A percentile compares a stretch with the other conserved stretches of the same genome.
Evolutionary conservation across 148 eudicot species (phyloP).

Genomic region (Amaranthus hypochondriacus): DNA sequence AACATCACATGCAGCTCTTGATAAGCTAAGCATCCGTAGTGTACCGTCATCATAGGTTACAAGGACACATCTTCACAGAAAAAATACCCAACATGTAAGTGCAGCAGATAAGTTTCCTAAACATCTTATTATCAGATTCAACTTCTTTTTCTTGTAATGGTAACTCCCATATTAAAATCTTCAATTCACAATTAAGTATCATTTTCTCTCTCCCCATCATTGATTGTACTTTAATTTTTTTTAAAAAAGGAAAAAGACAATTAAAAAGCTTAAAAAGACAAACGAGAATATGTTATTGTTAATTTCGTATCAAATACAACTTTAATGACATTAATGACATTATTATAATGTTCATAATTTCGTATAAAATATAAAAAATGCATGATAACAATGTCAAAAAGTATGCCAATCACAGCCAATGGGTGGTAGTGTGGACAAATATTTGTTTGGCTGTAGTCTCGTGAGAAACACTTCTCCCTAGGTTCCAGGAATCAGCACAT

Average conservation of each 20-base stretch:
- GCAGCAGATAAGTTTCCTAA: background rate
- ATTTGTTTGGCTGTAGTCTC: too few relatives aligned
- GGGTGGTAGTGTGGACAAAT: background rate
- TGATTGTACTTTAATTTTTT: background rate
- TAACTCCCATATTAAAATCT: background rate
- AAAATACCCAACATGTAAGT: conserved; percentile 15
- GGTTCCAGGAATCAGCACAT: too few relatives aligned
- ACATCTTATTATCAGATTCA: background rate
- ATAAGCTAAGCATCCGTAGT: conserved; percentile 55
- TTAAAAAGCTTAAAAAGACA: too few relatives aligned
- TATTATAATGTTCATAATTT: too few relatives aligned
- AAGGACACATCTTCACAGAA: conserved; percentile 55
- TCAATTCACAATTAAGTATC: background rate
- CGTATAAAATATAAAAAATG: too few relatives aligned
- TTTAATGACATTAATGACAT: too few relatives aligned
- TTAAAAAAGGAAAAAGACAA: too few relatives aligned
- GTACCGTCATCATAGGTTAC: conserved; percentile 72
- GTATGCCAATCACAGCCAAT: background rate
- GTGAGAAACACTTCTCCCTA: too few relatives aligned
- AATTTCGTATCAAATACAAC: background rate
- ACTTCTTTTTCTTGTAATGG: background rate
- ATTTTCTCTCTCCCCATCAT: background rate
- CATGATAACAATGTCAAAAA: background rate
- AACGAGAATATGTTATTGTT: too few relatives aligned
- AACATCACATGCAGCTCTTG: conserved; percentile 54